Evolutionary conservation across 129 eudicot species (phyloP).

Genomic region (Chrysanthemum seticuspe): DNA sequence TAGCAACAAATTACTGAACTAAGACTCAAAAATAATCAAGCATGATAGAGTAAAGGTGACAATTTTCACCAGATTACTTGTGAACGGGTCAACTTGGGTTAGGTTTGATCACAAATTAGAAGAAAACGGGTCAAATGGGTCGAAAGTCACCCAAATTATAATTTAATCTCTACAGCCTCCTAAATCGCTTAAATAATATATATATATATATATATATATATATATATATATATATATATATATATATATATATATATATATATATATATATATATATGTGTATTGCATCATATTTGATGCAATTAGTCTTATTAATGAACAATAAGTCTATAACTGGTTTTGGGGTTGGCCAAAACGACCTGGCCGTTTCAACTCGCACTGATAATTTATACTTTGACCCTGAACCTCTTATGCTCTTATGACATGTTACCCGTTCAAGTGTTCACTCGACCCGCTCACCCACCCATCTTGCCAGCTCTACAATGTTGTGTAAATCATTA

Average conservation of each 20-base stretch:
- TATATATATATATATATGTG: no score
- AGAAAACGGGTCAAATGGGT: neutral
- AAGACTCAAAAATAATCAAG: neutral
- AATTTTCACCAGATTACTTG: neutral
- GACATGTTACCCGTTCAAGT: no score
- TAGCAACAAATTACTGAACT: neutral
- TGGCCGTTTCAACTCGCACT: neutral
- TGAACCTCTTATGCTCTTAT: no score
- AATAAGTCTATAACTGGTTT: neutral
- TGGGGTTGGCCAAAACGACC: neutral
- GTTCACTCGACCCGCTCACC: no score
- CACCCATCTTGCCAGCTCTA: no score
- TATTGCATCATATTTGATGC: neutral
- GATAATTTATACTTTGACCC: neutral
- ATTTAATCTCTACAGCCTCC: neutral
- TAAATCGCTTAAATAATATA: neutral
- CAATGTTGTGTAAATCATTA: no score
- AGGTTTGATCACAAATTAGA: neutral
- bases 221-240: no score
- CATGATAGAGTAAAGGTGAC: neutral
- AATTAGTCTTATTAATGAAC: neutral
- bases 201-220: neutral
- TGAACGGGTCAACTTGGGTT: no score
- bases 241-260: no score
- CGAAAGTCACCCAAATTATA: neutral